phyloP scores from a whole-genome alignment of 768 basidiomycete species.

The Tubosaeta brunneosetosa region DNA sequence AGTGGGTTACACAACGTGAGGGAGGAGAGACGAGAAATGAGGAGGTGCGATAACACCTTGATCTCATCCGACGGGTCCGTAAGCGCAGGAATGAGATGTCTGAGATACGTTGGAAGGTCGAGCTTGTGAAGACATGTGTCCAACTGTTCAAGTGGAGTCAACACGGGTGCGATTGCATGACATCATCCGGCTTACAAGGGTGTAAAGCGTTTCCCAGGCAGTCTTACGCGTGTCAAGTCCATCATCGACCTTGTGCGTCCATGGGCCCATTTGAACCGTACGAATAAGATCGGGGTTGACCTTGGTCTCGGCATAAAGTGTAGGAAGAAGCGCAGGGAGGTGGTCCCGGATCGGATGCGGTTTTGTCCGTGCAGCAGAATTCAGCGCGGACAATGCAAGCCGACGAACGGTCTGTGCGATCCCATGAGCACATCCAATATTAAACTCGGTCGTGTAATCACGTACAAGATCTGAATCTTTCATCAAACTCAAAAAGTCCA shows the following conservation, averaged over 20 bases:
- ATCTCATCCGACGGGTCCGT: conserved; percentile 92
- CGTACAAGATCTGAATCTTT: conserved; percentile 81
- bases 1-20: conserved; percentile 43
- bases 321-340: conserved; percentile 67
- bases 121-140: conserved; percentile 88
- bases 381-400: conserved; percentile 83
- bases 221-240: conserved; percentile 95
- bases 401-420: conserved; percentile 75
- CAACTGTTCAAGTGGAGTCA: conserved; percentile 43
- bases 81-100: conserved; percentile 75
- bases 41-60: conserved; percentile 94
- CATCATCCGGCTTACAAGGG: conserved; percentile 53
- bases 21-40: conserved; percentile 85
- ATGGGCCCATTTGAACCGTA: conserved; percentile 95
- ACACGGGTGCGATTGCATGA: neutral
- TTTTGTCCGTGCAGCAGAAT: conserved; percentile 93
- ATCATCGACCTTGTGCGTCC: conserved; percentile 96
- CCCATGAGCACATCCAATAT: neutral
- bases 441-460: conserved; percentile 1
- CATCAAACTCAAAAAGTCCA: conserved; percentile 90
- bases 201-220: conserved; percentile 96
- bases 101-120: conserved; percentile 82
- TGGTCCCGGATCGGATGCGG: conserved; percentile 89
- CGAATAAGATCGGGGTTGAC: conserved; percentile 77
- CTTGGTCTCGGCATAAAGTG: conserved; percentile 79